phyloP scores from a whole-genome alignment of 805 yeast species.

The Starmerella cellae region DNA sequence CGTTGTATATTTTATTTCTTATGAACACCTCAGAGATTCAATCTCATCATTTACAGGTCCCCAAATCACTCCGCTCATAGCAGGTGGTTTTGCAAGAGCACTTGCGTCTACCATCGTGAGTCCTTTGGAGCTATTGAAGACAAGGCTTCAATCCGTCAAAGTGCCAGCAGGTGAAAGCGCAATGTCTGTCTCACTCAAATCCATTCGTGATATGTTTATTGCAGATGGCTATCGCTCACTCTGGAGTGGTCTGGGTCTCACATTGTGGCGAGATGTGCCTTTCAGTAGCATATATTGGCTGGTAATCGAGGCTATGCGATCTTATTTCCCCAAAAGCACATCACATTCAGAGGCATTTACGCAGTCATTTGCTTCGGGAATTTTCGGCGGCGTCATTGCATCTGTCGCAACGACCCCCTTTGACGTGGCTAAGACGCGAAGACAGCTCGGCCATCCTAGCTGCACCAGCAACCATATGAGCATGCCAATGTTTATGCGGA shows the following conservation, averaged over 20 bases:
- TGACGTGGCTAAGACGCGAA: conserved; percentile 91
- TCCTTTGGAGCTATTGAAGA: conserved; percentile 76
- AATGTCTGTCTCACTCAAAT: conserved; percentile 31
- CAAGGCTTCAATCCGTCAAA: conserved; percentile 63
- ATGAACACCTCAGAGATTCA: conserved; percentile 70
- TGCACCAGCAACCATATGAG: conserved; percentile 25
- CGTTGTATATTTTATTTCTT: conserved; percentile 86
- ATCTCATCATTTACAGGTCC: conserved; percentile 36
- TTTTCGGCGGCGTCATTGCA: conserved; percentile 69
- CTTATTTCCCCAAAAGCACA: conserved; percentile 1
- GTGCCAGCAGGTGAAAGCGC: conserved; percentile 36
- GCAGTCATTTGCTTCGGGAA: conserved; percentile 58
- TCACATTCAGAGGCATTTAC: conserved; percentile 22
- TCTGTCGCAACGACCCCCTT: conserved; percentile 87
- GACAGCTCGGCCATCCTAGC: conserved; percentile 47
- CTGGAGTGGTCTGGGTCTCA: conserved; percentile 74
- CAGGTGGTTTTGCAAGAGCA: conserved; percentile 75
- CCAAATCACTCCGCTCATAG: conserved; percentile 55
- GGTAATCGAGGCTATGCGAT: conserved; percentile 44
- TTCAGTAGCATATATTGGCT: conserved; percentile 94
- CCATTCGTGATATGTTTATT: conserved; percentile 39
- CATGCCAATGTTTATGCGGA: conserved; percentile 56
- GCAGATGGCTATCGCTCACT: conserved; percentile 48
- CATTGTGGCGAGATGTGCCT: conserved; percentile 95
- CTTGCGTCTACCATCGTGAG: conserved; percentile 75